phyloP scores from a whole-genome alignment of 306 rosid species.

The Betula pendula region DNA sequence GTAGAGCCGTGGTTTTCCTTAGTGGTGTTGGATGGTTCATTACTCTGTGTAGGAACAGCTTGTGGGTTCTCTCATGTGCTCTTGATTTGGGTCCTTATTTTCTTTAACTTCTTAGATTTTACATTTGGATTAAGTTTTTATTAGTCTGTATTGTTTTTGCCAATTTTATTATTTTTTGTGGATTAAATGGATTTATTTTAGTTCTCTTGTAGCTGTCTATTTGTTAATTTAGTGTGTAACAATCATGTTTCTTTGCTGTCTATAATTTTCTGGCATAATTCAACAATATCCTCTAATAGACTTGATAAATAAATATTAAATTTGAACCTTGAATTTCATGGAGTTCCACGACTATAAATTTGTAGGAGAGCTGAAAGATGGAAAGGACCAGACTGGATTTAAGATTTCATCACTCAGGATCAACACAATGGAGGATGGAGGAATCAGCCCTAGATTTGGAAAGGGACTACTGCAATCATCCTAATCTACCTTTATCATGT shows the following conservation, averaged over 20 bases:
- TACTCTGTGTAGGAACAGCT: constrained; percentile 16
- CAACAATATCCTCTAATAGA: background rate
- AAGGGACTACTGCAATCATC: constrained; percentile 62
- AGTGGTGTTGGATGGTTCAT: no score
- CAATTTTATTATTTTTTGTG: background rate
- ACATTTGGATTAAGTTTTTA: background rate
- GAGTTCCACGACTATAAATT: constrained; percentile 20
- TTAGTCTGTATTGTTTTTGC: background rate
- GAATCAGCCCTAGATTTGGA: constrained; percentile 84
- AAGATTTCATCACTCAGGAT: constrained; percentile 69
- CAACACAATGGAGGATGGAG: constrained; percentile 79
- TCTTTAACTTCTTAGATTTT: constrained; percentile 5
- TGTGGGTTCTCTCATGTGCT: constrained; percentile 14
- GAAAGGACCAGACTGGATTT: constrained; percentile 56
- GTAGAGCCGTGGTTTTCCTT: no score
- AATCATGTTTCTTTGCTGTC: constrained; percentile 14
- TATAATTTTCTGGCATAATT: background rate
- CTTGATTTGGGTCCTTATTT: constrained; percentile 12
- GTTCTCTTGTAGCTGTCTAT: constrained; percentile 13
- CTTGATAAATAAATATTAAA: background rate
- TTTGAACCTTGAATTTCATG: background rate
- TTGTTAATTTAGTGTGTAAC: background rate
- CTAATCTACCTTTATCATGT: constrained; percentile 62
- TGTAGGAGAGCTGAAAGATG: constrained; percentile 80
- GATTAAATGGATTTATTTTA: constrained; percentile 21